phyloP scores from a whole-genome alignment of 2,329 filamentous ascomycete species.

The Saccharata proteae region DNA sequence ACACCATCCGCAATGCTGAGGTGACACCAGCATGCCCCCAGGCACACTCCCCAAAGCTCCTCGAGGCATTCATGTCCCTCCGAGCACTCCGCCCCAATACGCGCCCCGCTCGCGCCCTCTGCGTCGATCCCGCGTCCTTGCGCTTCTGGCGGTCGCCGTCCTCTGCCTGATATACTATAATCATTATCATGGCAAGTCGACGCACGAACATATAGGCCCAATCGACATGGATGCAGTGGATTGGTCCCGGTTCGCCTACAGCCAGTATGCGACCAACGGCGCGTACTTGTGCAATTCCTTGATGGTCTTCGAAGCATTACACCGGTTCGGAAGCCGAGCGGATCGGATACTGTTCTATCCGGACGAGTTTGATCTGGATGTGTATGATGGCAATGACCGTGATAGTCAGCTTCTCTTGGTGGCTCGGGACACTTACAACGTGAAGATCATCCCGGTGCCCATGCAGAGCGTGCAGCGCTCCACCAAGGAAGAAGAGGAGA shows the following conservation, averaged over 20 bases:
- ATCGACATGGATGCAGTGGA: constrained; percentile 14
- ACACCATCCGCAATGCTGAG: too few relatives aligned
- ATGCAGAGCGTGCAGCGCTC: constrained; percentile 24
- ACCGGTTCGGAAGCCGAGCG: constrained; percentile 30
- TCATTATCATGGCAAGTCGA: too few relatives aligned
- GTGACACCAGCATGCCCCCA: constrained; percentile 9
- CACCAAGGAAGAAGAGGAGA: constrained; percentile 14
- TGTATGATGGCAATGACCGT: constrained; percentile 18
- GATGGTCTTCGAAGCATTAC: constrained; percentile 33
- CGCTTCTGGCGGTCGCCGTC: constrained; percentile 11
- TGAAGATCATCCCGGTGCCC: constrained; percentile 36
- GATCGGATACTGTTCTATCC: constrained; percentile 35
- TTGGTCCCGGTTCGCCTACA: constrained; percentile 31
- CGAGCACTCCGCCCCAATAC: constrained; percentile 4
- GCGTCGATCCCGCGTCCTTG: constrained; percentile 19
- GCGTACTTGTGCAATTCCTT: constrained; percentile 32
- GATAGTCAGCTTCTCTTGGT: constrained; percentile 36
- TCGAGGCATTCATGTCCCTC: constrained; percentile 7
- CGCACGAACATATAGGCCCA: too few relatives aligned
- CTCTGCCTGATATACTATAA: constrained; percentile 11
- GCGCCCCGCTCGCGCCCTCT: constrained; percentile 9
- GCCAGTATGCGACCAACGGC: constrained; percentile 30
- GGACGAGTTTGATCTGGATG: constrained; percentile 23
- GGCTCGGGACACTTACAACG: constrained; percentile 38
- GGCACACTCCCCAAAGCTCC: constrained; percentile 7